These are phyloP conservation scores for Elongisporangium undulatum DNA, from an alignment of 352 stramenopile genomes.

Conservation along the genomic window DNA sequence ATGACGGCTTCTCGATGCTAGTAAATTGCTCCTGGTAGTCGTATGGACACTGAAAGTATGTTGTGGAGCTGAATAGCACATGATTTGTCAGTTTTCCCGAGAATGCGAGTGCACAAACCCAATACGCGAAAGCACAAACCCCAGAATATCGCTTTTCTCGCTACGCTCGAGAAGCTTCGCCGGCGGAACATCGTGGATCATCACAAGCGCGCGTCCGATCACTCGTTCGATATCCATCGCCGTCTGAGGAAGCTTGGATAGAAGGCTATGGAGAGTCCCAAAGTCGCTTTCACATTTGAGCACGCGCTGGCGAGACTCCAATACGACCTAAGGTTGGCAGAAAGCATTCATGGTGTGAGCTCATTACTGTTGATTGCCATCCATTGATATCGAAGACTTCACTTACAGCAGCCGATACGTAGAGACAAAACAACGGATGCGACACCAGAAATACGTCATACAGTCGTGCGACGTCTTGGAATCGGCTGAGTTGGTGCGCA, in stretches of 20 bases:
- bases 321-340: constrained; percentile 28
- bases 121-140: neutral
- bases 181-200: constrained; percentile 60
- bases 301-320: constrained; percentile 48
- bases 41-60: constrained; percentile 36
- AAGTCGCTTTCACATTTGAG: constrained; percentile 76
- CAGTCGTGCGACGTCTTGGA: constrained; percentile 83
- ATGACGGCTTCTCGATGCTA: constrained; percentile 13
- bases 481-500: constrained; percentile 87
- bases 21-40: constrained; percentile 17
- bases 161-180: constrained; percentile 22
- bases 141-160: constrained; percentile 1
- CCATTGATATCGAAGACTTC: constrained; percentile 1
- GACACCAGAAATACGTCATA: constrained; percentile 93
- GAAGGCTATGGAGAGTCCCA: constrained; percentile 63
- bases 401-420: constrained; percentile 77
- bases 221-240: constrained; percentile 66
- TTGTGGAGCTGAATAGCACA: constrained; percentile 6
- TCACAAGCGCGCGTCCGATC: constrained; percentile 36
- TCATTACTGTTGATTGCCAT: neutral
- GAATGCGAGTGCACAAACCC: neutral
- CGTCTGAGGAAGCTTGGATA: constrained; percentile 66
- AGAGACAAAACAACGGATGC: constrained; percentile 91
- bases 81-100: neutral
- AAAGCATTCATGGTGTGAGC: neutral